phyloP scores from a whole-genome alignment of 2,329 filamentous ascomycete genomes.

The Fusarium sarcochroum region DNA sequence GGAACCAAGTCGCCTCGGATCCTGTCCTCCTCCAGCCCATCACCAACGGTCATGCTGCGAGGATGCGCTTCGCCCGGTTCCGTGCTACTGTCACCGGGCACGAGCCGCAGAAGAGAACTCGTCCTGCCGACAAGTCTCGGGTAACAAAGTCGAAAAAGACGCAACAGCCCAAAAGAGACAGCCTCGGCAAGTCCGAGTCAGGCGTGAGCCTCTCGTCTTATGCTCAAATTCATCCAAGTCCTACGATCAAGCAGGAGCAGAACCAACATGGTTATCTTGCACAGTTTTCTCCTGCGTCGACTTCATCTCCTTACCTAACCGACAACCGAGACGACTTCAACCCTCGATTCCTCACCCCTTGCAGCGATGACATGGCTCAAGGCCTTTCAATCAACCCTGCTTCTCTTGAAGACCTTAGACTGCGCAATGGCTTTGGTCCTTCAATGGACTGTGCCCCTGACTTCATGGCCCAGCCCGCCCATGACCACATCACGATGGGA shows the following conservation, averaged over 20 bases:
- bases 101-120: constrained; percentile 64
- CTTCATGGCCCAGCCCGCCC: constrained; percentile 48
- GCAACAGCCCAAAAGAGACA: constrained; percentile 52
- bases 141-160: constrained; percentile 63
- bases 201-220: constrained; percentile 48
- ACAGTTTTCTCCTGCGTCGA: constrained; percentile 58
- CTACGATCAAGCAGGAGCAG: constrained; percentile 57
- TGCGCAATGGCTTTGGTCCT: constrained; percentile 48
- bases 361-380: constrained; percentile 64
- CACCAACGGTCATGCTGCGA: constrained; percentile 72
- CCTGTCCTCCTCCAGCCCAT: constrained; percentile 68
- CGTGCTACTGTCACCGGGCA: constrained; percentile 61
- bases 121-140: constrained; percentile 58
- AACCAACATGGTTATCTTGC: constrained; percentile 49
- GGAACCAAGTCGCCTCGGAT: constrained; percentile 69
- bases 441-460: constrained; percentile 48
- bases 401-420: constrained; percentile 48
- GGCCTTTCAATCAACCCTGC: constrained; percentile 48
- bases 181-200: constrained; percentile 59
- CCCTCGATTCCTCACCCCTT: constrained; percentile 65
- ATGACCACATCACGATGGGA: constrained; percentile 50
- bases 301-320: constrained; percentile 54
- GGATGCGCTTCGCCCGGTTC: constrained; percentile 72
- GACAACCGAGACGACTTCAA: constrained; percentile 55
- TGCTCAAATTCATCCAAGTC: constrained; percentile 48